Conservation (phyloP, 208 protist genomes). For the Wallacemonas sp. region DNA sequence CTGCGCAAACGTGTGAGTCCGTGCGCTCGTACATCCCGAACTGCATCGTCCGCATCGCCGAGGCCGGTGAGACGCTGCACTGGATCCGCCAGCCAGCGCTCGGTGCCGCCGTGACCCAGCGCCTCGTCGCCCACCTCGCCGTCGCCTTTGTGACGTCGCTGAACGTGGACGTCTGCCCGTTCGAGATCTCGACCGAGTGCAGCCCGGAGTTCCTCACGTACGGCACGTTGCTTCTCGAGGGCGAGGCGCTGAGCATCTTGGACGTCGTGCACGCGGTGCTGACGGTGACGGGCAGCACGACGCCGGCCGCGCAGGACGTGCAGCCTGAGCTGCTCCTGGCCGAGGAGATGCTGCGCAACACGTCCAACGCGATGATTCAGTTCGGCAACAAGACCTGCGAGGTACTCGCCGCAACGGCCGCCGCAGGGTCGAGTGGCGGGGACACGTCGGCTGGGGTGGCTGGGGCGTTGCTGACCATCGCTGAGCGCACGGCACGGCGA, state of each 20-base stretch:
- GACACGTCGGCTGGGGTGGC: constrained; percentile 5
- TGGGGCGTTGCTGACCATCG: constrained; percentile 8
- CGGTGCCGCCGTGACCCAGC: constrained; percentile 69
- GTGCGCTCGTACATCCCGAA: constrained; percentile 83
- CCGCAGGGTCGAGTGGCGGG: neutral
- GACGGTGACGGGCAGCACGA: constrained; percentile 15
- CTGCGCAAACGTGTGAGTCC: constrained; percentile 46
- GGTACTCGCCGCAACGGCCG: constrained; percentile 22
- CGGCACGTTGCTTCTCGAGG: constrained; percentile 74
- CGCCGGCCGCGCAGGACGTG: constrained; percentile 20
- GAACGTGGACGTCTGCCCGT: constrained; percentile 66
- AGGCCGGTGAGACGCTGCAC: constrained; percentile 70
- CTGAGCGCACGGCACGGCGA: constrained; percentile 46
- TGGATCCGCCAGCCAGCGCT: constrained; percentile 74
- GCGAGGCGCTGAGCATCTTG: constrained; percentile 69
- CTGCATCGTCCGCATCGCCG: constrained; percentile 68
- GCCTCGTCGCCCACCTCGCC: constrained; percentile 71
- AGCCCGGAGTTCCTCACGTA: constrained; percentile 68
- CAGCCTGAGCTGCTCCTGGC: constrained; percentile 43
- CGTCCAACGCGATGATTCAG: constrained; percentile 21
- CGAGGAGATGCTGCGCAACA: constrained; percentile 11
- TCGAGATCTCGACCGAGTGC: constrained; percentile 82
- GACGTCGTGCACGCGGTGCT: constrained; percentile 55
- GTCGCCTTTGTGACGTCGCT: constrained; percentile 61
- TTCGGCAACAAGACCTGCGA: constrained; percentile 24